These are phyloP conservation scores for Lojkania enalia DNA, from an alignment of 2,329 filamentous ascomycete genomes.

Conservation along the genomic window DNA sequence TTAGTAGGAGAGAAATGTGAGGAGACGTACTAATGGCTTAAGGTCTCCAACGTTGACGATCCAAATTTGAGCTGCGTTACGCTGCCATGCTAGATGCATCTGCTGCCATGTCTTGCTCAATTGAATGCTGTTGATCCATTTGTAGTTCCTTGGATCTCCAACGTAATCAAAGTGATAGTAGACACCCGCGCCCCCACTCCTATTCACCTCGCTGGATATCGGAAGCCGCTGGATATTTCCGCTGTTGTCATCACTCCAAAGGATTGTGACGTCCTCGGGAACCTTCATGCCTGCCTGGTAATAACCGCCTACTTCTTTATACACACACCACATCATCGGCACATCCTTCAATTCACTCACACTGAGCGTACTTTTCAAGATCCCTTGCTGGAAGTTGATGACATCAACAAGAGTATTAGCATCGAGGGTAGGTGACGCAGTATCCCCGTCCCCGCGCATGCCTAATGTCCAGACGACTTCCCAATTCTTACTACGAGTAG, in stretches of 20 bases:
- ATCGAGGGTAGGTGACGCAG: constrained; percentile 44
- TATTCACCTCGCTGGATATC: constrained; percentile 56
- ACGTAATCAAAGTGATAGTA: constrained; percentile 67
- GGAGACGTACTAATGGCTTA: constrained; percentile 58
- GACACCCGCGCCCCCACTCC: constrained; percentile 63
- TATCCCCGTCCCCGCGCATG: constrained; percentile 71
- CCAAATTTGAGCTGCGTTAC: constrained; percentile 63
- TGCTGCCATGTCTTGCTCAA: constrained; percentile 65
- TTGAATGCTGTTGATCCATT: constrained; percentile 63
- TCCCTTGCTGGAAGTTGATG: constrained; percentile 60
- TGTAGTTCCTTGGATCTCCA: constrained; percentile 60
- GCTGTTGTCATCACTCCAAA: constrained; percentile 70
- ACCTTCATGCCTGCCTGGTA: constrained; percentile 63
- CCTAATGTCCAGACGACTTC: constrained; percentile 65
- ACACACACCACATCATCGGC: constrained; percentile 70
- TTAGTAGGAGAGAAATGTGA: background rate
- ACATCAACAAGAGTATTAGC: constrained; percentile 54
- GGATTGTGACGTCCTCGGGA: constrained; percentile 65
- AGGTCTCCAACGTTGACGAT: constrained; percentile 67
- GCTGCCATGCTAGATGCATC: constrained; percentile 62
- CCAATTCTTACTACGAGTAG: constrained; percentile 58
- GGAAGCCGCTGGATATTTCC: constrained; percentile 66
- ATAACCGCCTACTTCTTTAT: constrained; percentile 70
- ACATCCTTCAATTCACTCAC: constrained; percentile 52
- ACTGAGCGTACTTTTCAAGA: constrained; percentile 58